phyloP scores from a whole-genome alignment of 2,329 filamentous ascomycete species.

The Emericellopsis atlantica region DNA sequence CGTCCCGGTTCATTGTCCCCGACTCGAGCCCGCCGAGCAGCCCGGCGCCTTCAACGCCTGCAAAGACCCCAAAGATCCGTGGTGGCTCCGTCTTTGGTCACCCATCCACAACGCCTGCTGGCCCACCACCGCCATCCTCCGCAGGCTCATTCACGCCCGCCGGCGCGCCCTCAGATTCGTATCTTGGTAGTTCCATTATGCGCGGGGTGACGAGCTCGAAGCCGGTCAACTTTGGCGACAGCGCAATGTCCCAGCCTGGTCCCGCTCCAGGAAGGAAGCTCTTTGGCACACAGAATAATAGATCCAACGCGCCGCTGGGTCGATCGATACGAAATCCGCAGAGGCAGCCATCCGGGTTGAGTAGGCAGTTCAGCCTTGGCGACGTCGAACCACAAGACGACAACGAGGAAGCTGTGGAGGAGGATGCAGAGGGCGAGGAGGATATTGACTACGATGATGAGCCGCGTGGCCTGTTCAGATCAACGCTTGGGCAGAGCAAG shows the following conservation, averaged over 20 bases:
- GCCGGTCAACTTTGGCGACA: slow-evolving; percentile 23
- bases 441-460: slow-evolving; percentile 14
- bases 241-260: slow-evolving; percentile 5
- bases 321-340: slow-evolving; percentile 29
- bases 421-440: slow-evolving; percentile 19
- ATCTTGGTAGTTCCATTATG: slow-evolving; percentile 41
- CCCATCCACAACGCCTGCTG: slow-evolving; percentile 40
- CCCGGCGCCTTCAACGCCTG: slow-evolving; percentile 36
- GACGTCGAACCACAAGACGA: slow-evolving; percentile 13
- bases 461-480: slow-evolving; percentile 18
- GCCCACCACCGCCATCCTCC: slow-evolving; percentile 33
- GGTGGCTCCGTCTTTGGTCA: slow-evolving; percentile 24
- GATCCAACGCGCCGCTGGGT: slow-evolving; percentile 29
- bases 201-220: slow-evolving; percentile 25
- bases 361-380: slow-evolving; percentile 21
- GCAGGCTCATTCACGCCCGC: slow-evolving; percentile 41
- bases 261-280: slow-evolving; percentile 16
- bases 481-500: slow-evolving; percentile 7
- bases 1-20: slow-evolving; percentile 26
- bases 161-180: slow-evolving; percentile 42
- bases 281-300: slow-evolving; percentile 20
- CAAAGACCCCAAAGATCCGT: slow-evolving; percentile 20
- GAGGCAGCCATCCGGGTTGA: slow-evolving; percentile 38
- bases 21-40: slow-evolving; percentile 28
- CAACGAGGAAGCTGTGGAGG: slow-evolving; percentile 14